Conservation (phyloP, 1,284 basidiomycete species). For the Peniophora sp. region DNA sequence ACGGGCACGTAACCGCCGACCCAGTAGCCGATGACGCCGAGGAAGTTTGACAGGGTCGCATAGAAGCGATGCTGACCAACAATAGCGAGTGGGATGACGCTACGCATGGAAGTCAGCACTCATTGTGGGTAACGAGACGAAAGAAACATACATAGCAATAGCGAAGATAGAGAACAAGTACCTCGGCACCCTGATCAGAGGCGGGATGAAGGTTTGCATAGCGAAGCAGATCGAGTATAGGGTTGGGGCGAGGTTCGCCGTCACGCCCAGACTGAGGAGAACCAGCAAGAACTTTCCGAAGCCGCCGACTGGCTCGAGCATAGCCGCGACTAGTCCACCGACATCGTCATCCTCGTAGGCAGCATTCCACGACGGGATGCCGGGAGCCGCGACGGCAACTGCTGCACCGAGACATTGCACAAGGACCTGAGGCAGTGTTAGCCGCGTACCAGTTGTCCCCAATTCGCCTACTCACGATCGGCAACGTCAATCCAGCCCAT, state of each 20-base stretch:
- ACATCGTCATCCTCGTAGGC: conserved; percentile 57
- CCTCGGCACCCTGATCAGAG: conserved; percentile 62
- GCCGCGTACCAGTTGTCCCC: too few species aligned
- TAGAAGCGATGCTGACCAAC: conserved; percentile 65
- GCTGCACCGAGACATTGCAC: conserved; percentile 78
- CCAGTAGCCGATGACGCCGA: conserved; percentile 74
- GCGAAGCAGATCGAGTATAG: conserved; percentile 83
- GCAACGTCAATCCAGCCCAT: conserved; percentile 67
- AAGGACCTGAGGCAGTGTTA: conserved; percentile 28
- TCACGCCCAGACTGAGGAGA: conserved; percentile 72
- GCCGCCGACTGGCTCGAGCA: conserved; percentile 60
- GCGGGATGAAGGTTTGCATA: conserved; percentile 73
- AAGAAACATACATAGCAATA: conserved; percentile 61
- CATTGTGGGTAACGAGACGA: not conserved
- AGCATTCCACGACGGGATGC: conserved; percentile 61
- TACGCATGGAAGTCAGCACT: conserved; percentile 3
- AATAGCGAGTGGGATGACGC: conserved; percentile 52
- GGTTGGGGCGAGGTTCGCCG: conserved; percentile 78
- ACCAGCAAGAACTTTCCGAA: conserved; percentile 88
- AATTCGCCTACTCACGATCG: conserved; percentile 54
- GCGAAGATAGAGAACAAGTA: conserved; percentile 82
- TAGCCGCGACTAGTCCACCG: conserved; percentile 69
- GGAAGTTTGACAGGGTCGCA: conserved; percentile 56
- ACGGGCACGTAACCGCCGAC: conserved; percentile 49
- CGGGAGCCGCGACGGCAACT: conserved; percentile 46